These are phyloP conservation scores for Tillandsia leiboldiana DNA, from an alignment of 176 grass and related monocot species.

Conservation along the genomic window DNA sequence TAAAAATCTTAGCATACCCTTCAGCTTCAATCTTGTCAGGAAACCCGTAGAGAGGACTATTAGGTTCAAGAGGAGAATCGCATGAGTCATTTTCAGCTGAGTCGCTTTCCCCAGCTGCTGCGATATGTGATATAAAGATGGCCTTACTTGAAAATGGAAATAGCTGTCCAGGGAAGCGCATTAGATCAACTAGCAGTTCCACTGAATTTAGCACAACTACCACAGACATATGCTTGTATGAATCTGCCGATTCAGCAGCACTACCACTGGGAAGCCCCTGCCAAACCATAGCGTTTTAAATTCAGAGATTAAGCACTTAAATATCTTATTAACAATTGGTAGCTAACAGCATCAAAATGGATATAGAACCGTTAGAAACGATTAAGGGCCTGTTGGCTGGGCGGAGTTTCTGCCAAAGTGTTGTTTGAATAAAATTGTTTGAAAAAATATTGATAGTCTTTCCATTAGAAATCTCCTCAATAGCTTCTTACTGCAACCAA, in stretches of 20 bases:
- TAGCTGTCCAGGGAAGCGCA: slow-evolving; percentile 94
- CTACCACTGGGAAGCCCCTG: slow-evolving; percentile 82
- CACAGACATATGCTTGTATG: slow-evolving; percentile 98
- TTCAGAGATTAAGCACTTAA: slow-evolving; percentile 9
- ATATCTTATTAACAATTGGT: not conserved
- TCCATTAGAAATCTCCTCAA: too few relatives aligned
- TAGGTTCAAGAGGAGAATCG: slow-evolving; percentile 97
- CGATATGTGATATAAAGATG: slow-evolving; percentile 93
- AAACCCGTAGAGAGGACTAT: slow-evolving; percentile 79
- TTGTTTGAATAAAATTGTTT: too few relatives aligned
- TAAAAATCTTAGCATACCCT: slow-evolving; percentile 41
- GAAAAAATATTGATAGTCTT: too few relatives aligned
- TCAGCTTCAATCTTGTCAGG: slow-evolving; percentile 90
- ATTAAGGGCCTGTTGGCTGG: too few relatives aligned
- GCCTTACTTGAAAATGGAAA: slow-evolving; percentile 94
- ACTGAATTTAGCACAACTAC: slow-evolving; percentile 85
- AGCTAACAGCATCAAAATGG: not conserved
- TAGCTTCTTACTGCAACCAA: too few relatives aligned
- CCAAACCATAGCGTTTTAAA: slow-evolving; percentile 16
- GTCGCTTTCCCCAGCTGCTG: slow-evolving; percentile 86
- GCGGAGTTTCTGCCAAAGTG: too few relatives aligned
- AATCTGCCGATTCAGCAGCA: slow-evolving; percentile 74
- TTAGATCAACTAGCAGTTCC: slow-evolving; percentile 94
- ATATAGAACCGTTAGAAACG: too few relatives aligned
- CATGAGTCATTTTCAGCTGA: slow-evolving; percentile 98